Evolutionary conservation across 2,329 filamentous ascomycete genomes (phyloP), one percentile per base, ranked within the genome.

Genomic region (Penicillium vulpinum): DNA sequence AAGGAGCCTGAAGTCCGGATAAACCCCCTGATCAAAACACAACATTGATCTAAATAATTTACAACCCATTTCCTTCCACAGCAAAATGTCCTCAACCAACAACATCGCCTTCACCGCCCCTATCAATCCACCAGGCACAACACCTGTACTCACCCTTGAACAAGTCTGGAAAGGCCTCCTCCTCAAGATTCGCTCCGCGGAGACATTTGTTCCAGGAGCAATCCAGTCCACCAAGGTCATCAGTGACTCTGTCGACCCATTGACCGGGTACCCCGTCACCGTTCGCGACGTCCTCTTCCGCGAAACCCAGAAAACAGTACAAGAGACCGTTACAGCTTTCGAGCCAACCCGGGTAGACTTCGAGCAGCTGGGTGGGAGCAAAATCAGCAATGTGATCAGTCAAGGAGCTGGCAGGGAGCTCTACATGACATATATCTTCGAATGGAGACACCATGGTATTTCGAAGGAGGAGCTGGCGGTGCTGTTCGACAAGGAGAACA

Each of bases 371-470:
- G 54, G 64, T 33, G 69, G 68, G 21, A 70, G 62, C 49, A 60
- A 60, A 3, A 49, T 71, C 4, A 62, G 57, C 35, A 71, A 72
- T 46, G 63, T 67, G 2, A 33, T 75, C 38, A 73, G 69, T 26
- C 63, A 72, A 13, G 73, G 72, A 3, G 60, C 62, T 0, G 62
- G 62, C 10, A 72, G 70, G 7, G 70, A 73, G 9, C 43, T 77
- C n/a, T 73, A 70, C 48, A 64, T 78, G 67, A 78, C 75, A 1
- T 78, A 76, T 62, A 68, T 70, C 2, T 77, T 77, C 58, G 73
- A 77, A 49, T 77, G 73, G 73, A 63, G 67, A 48, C 72, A 74
- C 60, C 67, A 67, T 0, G 71, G 63, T 7, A 58, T 62, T 10
- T 61, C 61, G 2, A 36, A 51, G 51, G 57, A 55, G 29, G 63